A percentile compares a stretch with the other conserved stretches of the same genome.
phyloP scores from a whole-genome alignment of 2,329 filamentous ascomycete genomes.

The Parasarocladium wereldwijsianum region DNA sequence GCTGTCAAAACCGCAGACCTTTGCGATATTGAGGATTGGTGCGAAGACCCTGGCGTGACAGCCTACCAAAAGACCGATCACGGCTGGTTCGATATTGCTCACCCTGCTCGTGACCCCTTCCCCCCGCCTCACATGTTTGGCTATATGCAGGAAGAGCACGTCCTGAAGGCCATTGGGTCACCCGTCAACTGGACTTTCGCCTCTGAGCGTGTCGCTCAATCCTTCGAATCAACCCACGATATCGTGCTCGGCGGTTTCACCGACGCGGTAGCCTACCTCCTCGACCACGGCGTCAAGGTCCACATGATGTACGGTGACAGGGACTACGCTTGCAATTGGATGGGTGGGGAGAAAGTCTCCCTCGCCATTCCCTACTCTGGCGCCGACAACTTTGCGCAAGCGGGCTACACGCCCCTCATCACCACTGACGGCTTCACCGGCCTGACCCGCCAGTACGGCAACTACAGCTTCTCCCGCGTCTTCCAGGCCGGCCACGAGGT shows the following conservation, averaged over 20 bases:
- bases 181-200: constrained; percentile 41
- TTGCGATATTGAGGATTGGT: constrained; percentile 33
- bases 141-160: constrained; percentile 43
- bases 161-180: constrained; percentile 46
- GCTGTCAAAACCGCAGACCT: constrained; percentile 15
- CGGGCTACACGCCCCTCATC: constrained; percentile 57
- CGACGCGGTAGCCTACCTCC: constrained; percentile 40
- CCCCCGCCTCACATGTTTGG: constrained; percentile 45
- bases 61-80: constrained; percentile 38
- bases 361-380: constrained; percentile 42
- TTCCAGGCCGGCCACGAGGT: constrained; percentile 52
- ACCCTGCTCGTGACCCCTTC: constrained; percentile 41
- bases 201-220: constrained; percentile 24
- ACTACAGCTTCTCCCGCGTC: constrained; percentile 51
- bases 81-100: constrained; percentile 46
- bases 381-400: constrained; percentile 29
- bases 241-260: constrained; percentile 35
- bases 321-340: constrained; percentile 45
- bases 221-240: constrained; percentile 47
- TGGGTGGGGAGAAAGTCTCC: constrained; percentile 47
- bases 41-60: constrained; percentile 36
- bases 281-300: constrained; percentile 50
- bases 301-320: constrained; percentile 48
- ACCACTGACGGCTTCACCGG: constrained; percentile 51
- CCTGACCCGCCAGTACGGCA: constrained; percentile 59